Percentiles rank a stretch among this genome's conserved stretches.
These are phyloP conservation scores for Halophytophthora batemanensis DNA, from an alignment of 352 stramenopile genomes.

Conservation along the genomic window DNA sequence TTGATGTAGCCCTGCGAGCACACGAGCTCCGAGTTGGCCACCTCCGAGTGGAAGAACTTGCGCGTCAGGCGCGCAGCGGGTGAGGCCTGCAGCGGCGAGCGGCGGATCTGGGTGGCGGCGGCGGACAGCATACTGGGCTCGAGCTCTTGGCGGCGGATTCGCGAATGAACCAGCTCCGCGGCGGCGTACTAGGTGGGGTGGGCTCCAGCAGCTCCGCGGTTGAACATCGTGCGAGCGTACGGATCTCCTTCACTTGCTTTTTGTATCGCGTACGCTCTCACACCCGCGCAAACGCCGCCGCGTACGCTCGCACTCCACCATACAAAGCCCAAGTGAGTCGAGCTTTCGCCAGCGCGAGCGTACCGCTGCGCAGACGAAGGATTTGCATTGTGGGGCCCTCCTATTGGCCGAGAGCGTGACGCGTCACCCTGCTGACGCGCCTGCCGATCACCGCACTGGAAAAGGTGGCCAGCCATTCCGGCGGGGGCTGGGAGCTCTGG, in stretches of 20 bases:
- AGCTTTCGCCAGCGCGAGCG: no score
- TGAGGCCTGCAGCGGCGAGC: conserved; percentile 17
- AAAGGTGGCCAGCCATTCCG: neutral
- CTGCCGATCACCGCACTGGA: neutral
- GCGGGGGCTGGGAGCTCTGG: no score
- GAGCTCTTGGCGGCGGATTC: conserved; percentile 18
- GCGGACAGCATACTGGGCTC: conserved; percentile 23
- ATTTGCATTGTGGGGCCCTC: neutral
- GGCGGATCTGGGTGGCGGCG: conserved; percentile 21
- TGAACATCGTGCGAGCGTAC: neutral
- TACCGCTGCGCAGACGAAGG: no score
- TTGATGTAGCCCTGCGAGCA: conserved; percentile 76
- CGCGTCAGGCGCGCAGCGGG: conserved; percentile 7
- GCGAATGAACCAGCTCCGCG: conserved; percentile 20
- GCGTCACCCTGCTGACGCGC: neutral
- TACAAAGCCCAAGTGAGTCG: no score
- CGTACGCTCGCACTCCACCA: conserved; percentile 21
- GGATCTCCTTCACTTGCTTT: conserved; percentile 7
- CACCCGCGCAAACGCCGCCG: neutral
- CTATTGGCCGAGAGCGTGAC: neutral
- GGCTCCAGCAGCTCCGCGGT: no score
- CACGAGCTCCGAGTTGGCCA: conserved; percentile 64
- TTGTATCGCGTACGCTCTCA: conserved; percentile 39
- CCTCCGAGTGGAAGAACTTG: conserved; percentile 51
- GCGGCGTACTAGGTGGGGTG: no score